Conservation (phyloP, 106 monocot species). For the Dioscorea dumetorum region DNA sequence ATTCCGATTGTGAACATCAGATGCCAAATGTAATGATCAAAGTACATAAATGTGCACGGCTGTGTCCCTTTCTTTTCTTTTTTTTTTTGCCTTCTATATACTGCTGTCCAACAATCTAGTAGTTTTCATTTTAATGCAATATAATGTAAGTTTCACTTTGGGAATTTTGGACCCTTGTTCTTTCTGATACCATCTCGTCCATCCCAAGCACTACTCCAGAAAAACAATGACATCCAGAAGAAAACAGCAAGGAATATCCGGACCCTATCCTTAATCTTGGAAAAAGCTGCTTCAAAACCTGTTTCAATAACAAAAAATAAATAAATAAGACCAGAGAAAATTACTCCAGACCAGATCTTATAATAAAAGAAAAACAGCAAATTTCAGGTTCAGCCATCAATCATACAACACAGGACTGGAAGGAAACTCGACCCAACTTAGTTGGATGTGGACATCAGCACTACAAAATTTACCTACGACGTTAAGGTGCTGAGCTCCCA, state of each 20-base stretch:
- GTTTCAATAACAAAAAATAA: constrained; percentile 1
- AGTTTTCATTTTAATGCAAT: too few relatives aligned
- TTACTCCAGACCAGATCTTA: neutral
- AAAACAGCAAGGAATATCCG: constrained; percentile 76
- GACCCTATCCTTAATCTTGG: constrained; percentile 37
- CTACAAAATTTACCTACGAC: too few relatives aligned
- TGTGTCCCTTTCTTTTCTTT: too few relatives aligned
- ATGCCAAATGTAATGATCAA: too few relatives aligned
- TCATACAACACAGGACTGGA: too few relatives aligned
- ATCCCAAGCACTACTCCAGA: constrained; percentile 83
- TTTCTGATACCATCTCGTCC: constrained; percentile 28
- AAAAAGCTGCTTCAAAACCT: constrained; percentile 41
- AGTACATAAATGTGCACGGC: too few relatives aligned
- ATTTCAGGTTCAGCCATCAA: neutral
- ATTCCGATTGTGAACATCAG: too few relatives aligned
- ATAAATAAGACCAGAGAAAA: neutral
- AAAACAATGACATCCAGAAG: constrained; percentile 90
- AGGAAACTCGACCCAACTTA: too few relatives aligned
- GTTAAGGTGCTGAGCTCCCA: too few relatives aligned
- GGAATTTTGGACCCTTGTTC: constrained; percentile 40
- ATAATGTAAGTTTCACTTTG: constrained; percentile 22
- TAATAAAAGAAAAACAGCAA: neutral
- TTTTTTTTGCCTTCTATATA: too few relatives aligned
- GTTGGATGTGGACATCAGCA: too few relatives aligned
- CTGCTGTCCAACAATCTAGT: too few relatives aligned